A percentile compares a stretch with the other conserved stretches of the same genome.
These are phyloP conservation scores for Myriosclerotinia curreyana DNA, from an alignment of 2,329 filamentous ascomycete genomes.

Conservation along the genomic window DNA sequence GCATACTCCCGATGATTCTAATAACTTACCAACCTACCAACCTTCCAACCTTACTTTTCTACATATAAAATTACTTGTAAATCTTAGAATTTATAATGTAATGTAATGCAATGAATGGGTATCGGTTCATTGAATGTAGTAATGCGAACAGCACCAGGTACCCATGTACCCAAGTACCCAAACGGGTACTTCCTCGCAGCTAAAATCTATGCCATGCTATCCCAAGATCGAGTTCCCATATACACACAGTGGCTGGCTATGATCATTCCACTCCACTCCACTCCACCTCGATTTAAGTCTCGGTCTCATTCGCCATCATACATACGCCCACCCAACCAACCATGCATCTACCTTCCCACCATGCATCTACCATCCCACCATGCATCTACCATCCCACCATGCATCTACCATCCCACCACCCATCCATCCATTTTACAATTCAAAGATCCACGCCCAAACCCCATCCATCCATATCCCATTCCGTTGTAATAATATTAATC, in stretches of 20 bases:
- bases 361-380: background rate
- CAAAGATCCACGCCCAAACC: background rate
- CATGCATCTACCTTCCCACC: background rate
- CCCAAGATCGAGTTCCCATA: background rate
- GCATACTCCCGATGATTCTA: too few species aligned
- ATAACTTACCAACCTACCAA: too few species aligned
- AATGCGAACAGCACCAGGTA: too few species aligned
- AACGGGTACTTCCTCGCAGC: too few species aligned
- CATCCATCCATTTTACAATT: slow-evolving; percentile 7
- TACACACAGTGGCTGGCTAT: background rate
- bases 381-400: background rate
- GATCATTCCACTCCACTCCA: background rate
- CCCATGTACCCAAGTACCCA: too few species aligned
- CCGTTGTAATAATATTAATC: slow-evolving; percentile 9
- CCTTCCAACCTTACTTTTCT: too few species aligned
- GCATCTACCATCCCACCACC: background rate
- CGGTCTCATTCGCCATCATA: slow-evolving; percentile 1
- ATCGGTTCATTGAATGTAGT: too few species aligned
- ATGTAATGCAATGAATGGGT: too few species aligned
- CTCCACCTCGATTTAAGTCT: background rate
- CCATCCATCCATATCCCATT: background rate
- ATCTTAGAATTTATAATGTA: too few species aligned
- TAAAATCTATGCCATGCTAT: too few species aligned
- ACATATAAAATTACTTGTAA: too few species aligned
- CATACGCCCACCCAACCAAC: background rate